Percentiles rank a stretch among this genome's conserved stretches.
These are phyloP conservation scores for Rhodotorula paludigena DNA, from an alignment of 768 basidiomycete genomes.

Conservation along the genomic window DNA sequence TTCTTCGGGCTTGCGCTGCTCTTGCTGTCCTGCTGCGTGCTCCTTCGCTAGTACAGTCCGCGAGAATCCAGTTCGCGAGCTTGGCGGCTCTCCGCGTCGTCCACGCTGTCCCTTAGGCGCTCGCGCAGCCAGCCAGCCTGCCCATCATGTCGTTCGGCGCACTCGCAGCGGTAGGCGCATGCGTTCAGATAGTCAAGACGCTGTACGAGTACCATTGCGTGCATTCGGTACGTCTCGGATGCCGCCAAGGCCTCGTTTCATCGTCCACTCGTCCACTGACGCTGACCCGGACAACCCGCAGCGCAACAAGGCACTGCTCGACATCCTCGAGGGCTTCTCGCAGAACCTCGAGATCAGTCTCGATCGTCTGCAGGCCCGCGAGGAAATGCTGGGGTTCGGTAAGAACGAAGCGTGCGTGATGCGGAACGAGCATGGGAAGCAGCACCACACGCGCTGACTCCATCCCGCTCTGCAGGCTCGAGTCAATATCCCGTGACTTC, in stretches of 20 bases:
- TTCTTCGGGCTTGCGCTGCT: too few species aligned
- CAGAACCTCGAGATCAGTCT: conserved; percentile 26
- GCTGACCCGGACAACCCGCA: conserved; percentile 10
- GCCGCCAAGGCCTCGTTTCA: too few species aligned
- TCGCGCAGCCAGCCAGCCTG: too few species aligned
- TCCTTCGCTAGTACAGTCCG: too few species aligned
- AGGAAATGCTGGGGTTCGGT: conserved; percentile 12
- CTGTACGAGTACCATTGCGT: conserved; percentile 3
- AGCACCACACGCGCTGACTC: background rate
- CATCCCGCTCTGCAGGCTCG: background rate
- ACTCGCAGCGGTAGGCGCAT: conserved; percentile 18
- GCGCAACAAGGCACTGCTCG: conserved; percentile 24
- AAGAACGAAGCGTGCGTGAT: conserved; percentile 17
- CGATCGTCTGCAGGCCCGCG: conserved; percentile 26
- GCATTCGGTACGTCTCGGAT: background rate
- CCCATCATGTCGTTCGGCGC: conserved; percentile 13
- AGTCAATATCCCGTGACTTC: conserved; percentile 27
- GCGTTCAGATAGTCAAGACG: conserved; percentile 31
- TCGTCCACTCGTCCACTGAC: background rate
- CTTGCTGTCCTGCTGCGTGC: too few species aligned
- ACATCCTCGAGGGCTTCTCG: conserved; percentile 25
- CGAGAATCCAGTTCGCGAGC: too few species aligned
- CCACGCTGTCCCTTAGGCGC: background rate
- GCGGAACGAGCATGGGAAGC: too few species aligned
- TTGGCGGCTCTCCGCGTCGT: background rate